Evolutionary conservation across 169 alveolate species (phyloP), one percentile per base, ranked within the genome.

Genomic region (Plasmodium malariae): DNA sequence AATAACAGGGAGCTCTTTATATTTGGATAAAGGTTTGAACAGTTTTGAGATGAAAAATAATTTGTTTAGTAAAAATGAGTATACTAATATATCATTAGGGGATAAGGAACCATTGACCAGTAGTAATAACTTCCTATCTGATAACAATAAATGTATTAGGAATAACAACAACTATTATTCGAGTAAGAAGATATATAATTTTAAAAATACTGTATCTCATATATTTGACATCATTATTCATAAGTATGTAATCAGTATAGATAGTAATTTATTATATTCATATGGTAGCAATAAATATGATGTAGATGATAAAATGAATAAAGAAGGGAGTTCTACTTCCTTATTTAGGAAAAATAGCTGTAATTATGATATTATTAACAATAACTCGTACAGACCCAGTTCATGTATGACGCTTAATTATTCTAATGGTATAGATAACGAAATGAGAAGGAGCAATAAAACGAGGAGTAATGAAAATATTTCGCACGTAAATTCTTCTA

Each of bases 171-270:
- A 40, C 5, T 6, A 40, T 40, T 9, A 40, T 40, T 9, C n/a
- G 45, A 26, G 28, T 36, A 45, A 71, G 17, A n/a, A 48, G 17
- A 54, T 19, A 28, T 19, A 12, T 28, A 51, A 34, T 45, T 45
- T 26, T 21, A 26, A 5, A 34, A 28, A 17, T 6, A 70, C 43
- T 34, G 0, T 32, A 19, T 32, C 30, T 12, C 37, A 54, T 1
- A 62, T 60, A 17, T 36, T 76, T 54, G 37, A 76, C 26, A 60
- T 76, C 14, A 76, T 76, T 14, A 54, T 80, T 14, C 70, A 80
- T 67, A 71, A 80, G 14, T 80, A 65, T 67, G 83, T 7, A 9
- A 40, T 80, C 30, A 48, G 70, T 36, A 40, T 80, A 60, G 73
- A 80, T n/a, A 63, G 70, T n/a, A 51, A 49, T 9, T 37, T 45